Base-by-base conservation (phyloP, 495 filamentous ascomycete species). In the Cercophora samala region DNA sequence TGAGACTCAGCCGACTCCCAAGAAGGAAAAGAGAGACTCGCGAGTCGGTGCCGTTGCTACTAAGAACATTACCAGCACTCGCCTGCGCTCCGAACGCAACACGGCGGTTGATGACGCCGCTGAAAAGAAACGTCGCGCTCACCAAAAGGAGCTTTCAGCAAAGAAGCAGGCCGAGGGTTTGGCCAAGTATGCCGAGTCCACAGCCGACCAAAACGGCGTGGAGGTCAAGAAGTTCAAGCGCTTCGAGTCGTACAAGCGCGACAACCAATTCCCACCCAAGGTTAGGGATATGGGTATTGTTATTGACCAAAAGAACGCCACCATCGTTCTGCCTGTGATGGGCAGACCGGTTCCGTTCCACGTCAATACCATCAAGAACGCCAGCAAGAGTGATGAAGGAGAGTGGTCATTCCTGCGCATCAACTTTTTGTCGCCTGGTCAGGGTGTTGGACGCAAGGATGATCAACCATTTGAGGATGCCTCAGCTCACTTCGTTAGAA, bases 311-410 rank as follows among this genome's bases (percentile, higher is more conserved):
- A 97, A 96, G 80, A 93, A 91, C 68, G 87, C 87, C 62, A 97
- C 94, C 13, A 85, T 99, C 52, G 88, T 98, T 59, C 87, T 98
- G 60, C 96, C 96, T 21, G 93, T 99, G 68, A 97, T 98, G 91
- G 96, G 96, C 60, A 86, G 96, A 24, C 96, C 96, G 3, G 96
- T 99, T 21, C 96, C 96, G 6, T 98, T 98, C 82, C 96, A 99
- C 75, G 97, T 98, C 76, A 94, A 97, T 74, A 97, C 96, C 0
- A 93, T 99, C 82, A 99, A 99, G 78, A 99, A 97, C 71, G 92
- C 90, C 15, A 94, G 92, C 83, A 96, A 94, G 80, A 94, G 89
- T 70, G 92, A 95, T 64, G 96, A 99, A 77, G 93, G 92, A 21
- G 93, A 97, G 68, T 97, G 89, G 77, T 90, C 93, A 0, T 97